phyloP scores from a whole-genome alignment of 2,329 filamentous ascomycete species.

The Stemphylium beticola region DNA sequence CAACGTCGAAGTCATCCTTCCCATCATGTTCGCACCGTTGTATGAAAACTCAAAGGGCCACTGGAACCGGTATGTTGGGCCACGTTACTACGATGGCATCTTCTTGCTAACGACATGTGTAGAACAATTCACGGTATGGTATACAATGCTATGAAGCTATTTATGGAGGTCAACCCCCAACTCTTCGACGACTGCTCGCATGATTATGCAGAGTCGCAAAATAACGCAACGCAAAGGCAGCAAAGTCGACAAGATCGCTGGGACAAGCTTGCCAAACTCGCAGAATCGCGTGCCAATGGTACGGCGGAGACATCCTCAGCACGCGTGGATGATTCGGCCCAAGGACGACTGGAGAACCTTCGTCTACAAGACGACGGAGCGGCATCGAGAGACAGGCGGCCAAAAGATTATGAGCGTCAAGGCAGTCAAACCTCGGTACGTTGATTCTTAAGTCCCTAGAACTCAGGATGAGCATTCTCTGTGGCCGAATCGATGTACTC shows the following conservation, averaged over 20 bases:
- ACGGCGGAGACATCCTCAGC: slow-evolving; percentile 49
- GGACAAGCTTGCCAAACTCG: slow-evolving; percentile 83
- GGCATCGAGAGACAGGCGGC: slow-evolving; percentile 45
- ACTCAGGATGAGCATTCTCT: slow-evolving; percentile 47
- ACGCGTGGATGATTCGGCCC: slow-evolving; percentile 74
- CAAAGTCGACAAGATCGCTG: slow-evolving; percentile 83
- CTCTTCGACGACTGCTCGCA: slow-evolving; percentile 98
- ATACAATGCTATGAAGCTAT: slow-evolving; percentile 99
- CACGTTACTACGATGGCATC: neutral
- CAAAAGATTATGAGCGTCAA: slow-evolving; percentile 50
- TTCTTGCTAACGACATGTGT: slow-evolving; percentile 22
- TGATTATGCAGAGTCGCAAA: slow-evolving; percentile 96
- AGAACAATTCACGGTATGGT: slow-evolving; percentile 99
- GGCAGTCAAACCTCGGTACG: slow-evolving; percentile 51
- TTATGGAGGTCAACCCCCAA: slow-evolving; percentile 99
- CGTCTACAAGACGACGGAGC: slow-evolving; percentile 79
- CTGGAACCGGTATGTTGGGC: slow-evolving; percentile 82
- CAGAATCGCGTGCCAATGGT: slow-evolving; percentile 69
- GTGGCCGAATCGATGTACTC: slow-evolving; percentile 50
- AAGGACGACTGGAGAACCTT: slow-evolving; percentile 86
- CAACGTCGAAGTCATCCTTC: slow-evolving; percentile 96
- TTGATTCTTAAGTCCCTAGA: slow-evolving; percentile 52
- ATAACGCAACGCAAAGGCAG: slow-evolving; percentile 85
- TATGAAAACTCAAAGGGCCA: slow-evolving; percentile 99
- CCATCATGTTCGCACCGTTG: slow-evolving; percentile 98